Base-by-base conservation (phyloP, 345 rosid genomes). In the Microcos paniculata region DNA sequence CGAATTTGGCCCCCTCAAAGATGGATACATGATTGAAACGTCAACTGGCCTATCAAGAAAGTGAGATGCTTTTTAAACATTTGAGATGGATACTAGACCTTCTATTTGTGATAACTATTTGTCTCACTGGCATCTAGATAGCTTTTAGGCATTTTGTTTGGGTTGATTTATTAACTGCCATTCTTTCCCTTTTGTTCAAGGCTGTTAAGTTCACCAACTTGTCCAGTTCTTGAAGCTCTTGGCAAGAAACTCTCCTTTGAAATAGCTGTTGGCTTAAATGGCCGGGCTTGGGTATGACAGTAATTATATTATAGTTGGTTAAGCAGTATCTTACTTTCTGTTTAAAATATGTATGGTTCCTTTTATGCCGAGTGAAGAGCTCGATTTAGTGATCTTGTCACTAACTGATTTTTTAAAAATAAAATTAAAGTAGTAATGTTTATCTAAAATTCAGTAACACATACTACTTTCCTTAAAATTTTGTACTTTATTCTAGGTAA, bases 11-110 rank as follows among this genome's bases (percentile, higher is more conserved):
- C 84, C 84, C 77, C 88, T 89, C 38, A 90, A 77, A 82, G 94
- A 90, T 57, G 95, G 98, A 64, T 92, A 73, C 85, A 90, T 85
- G 89, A 89, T 94, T 86, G 95, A 94, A 81, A 89, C 91, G 76
- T 90, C 95, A 62, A 91, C 92, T 19, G 93, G 93, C 80, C 87
- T 91, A 73, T 89, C 94, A 61, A 85, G 97, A 82, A 90, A 86
- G 97, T 94, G 76, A 88, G 92, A 63, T 56, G 21, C 13, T 21
- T n/a, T 63, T 14, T 42, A 30, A 7, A 55, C 30, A 43, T 21
- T 68, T 16, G 33, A 71, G 30, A 72, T n/a, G n/a, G n/a, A n/a
- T 35, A 45, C 35, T 62, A 15, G 65, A 66, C 53, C 49, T 48
- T 30, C 43, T 16, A 40, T 18, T 68, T n/a, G n/a, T n/a, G n/a